These are phyloP conservation scores for Podospora comata DNA, from an alignment of 495 filamentous ascomycete genomes.

Conservation along the genomic window DNA sequence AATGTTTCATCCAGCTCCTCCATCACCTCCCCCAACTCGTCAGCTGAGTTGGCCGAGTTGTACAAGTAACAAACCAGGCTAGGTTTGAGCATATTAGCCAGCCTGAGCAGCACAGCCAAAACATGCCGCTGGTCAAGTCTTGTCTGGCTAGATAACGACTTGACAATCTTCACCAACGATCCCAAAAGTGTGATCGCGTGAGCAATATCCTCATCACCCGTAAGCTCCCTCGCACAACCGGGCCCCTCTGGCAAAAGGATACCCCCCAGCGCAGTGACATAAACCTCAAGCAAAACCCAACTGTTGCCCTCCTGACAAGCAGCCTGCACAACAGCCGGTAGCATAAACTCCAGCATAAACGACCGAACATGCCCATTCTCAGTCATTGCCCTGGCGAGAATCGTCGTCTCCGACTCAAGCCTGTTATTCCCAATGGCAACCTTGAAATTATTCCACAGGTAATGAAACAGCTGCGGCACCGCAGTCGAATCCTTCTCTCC, in stretches of 20 bases:
- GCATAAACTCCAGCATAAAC: slow-evolving; percentile 44
- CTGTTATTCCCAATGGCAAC: slow-evolving; percentile 42
- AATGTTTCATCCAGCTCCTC: not conserved
- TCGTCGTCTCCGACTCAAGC: slow-evolving; percentile 37
- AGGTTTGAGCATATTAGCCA: slow-evolving; percentile 23
- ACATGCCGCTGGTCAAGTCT: slow-evolving; percentile 17
- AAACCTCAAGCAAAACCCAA: slow-evolving; percentile 43
- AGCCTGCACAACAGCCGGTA: slow-evolving; percentile 42
- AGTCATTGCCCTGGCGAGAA: slow-evolving; percentile 43
- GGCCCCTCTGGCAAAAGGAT: slow-evolving; percentile 26
- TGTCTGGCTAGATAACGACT: not conserved
- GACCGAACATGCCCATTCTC: slow-evolving; percentile 35
- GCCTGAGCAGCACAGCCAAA: slow-evolving; percentile 14
- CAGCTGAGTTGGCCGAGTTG: not conserved
- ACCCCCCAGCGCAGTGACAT: slow-evolving; percentile 31
- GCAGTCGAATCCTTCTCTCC: slow-evolving; percentile 41
- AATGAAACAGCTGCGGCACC: slow-evolving; percentile 47
- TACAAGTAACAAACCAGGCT: slow-evolving; percentile 18
- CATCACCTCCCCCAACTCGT: not conserved
- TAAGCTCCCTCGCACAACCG: slow-evolving; percentile 26
- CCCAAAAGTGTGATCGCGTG: slow-evolving; percentile 23
- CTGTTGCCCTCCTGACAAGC: slow-evolving; percentile 19
- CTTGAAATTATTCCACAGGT: slow-evolving; percentile 51
- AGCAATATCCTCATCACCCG: slow-evolving; percentile 22
- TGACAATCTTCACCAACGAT: slow-evolving; percentile 18